A percentile compares a stretch with the other conserved stretches of the same genome.
Evolutionary conservation across 495 filamentous ascomycete genomes (phyloP).

Genomic region (Glutinoglossum americanum): DNA sequence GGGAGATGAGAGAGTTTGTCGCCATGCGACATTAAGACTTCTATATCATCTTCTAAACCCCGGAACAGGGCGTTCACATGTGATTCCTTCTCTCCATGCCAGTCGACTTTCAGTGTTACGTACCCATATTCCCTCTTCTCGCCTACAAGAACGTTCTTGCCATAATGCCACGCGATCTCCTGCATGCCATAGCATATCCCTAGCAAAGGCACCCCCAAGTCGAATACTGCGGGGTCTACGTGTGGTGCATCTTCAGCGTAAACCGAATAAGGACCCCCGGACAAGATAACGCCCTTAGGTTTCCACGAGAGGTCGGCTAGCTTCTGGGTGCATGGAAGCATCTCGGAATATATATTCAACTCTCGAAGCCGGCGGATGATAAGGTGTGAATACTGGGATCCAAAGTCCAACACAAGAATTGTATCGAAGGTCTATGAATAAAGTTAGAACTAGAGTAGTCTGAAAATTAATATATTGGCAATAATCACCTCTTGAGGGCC

Average conservation of each 20-base stretch:
- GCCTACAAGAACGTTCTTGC: slow-evolving; percentile 52
- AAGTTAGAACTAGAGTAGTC: neutral
- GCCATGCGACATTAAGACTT: slow-evolving; percentile 73
- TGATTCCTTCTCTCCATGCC: slow-evolving; percentile 23
- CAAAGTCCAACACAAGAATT: slow-evolving; percentile 44
- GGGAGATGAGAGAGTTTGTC: slow-evolving; percentile 64
- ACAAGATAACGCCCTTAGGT: slow-evolving; percentile 65
- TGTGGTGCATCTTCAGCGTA: slow-evolving; percentile 54
- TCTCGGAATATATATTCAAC: slow-evolving; percentile 73
- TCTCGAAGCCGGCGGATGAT: slow-evolving; percentile 58
- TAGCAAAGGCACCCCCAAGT: slow-evolving; percentile 53
- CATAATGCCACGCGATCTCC: slow-evolving; percentile 58
- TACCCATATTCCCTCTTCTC: slow-evolving; percentile 53
- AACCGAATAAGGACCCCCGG: slow-evolving; percentile 54
- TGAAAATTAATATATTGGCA: neutral
- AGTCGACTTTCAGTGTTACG: slow-evolving; percentile 30
- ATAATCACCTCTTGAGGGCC: neutral
- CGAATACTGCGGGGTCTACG: slow-evolving; percentile 60
- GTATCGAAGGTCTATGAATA: slow-evolving; percentile 34
- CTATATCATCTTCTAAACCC: slow-evolving; percentile 39
- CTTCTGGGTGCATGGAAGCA: slow-evolving; percentile 84
- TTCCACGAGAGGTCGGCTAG: slow-evolving; percentile 54
- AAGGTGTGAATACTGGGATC: slow-evolving; percentile 47
- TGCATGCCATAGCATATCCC: slow-evolving; percentile 69
- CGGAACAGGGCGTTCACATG: slow-evolving; percentile 55